Conservation (phyloP, 495 filamentous ascomycete species). For the Aspergillus carlsbadensis region DNA sequence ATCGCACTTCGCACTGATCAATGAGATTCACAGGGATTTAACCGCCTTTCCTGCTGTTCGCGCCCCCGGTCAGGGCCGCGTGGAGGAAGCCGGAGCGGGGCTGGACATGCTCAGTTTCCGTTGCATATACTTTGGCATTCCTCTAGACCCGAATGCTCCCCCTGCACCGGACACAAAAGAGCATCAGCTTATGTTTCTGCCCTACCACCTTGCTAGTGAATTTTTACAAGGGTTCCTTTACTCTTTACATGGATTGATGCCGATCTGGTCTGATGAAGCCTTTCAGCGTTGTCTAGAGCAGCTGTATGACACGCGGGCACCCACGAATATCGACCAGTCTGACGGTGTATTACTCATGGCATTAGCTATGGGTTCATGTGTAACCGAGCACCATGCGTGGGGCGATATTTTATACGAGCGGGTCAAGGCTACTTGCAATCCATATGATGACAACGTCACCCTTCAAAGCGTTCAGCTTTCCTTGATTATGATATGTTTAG, state of each 20-base stretch:
- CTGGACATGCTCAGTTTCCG: slow-evolving; percentile 47
- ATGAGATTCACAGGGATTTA: slow-evolving; percentile 43
- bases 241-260: slow-evolving; percentile 34
- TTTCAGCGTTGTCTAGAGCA: slow-evolving; percentile 32
- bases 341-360: slow-evolving; percentile 33
- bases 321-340: slow-evolving; percentile 24
- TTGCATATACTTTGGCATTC: slow-evolving; percentile 45
- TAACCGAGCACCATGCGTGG: slow-evolving; percentile 36
- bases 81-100: slow-evolving; percentile 45
- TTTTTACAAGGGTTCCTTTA: slow-evolving; percentile 37
- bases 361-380: slow-evolving; percentile 33
- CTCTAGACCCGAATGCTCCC: slow-evolving; percentile 29
- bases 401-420: slow-evolving; percentile 41
- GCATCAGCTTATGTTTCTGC: slow-evolving; percentile 34
- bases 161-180: slow-evolving; percentile 15
- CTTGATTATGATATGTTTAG: slow-evolving; percentile 43
- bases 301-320: slow-evolving; percentile 28
- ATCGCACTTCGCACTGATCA: slow-evolving; percentile 47
- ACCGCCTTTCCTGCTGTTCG: slow-evolving; percentile 28
- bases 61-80: slow-evolving; percentile 27
- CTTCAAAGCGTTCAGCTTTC: slow-evolving; percentile 43
- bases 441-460: slow-evolving; percentile 44
- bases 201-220: slow-evolving; percentile 33
- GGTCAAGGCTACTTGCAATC: slow-evolving; percentile 33
- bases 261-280: slow-evolving; percentile 27